Conservation (phyloP, 2,329 filamentous ascomycete species). For the Nemania sp. region DNA sequence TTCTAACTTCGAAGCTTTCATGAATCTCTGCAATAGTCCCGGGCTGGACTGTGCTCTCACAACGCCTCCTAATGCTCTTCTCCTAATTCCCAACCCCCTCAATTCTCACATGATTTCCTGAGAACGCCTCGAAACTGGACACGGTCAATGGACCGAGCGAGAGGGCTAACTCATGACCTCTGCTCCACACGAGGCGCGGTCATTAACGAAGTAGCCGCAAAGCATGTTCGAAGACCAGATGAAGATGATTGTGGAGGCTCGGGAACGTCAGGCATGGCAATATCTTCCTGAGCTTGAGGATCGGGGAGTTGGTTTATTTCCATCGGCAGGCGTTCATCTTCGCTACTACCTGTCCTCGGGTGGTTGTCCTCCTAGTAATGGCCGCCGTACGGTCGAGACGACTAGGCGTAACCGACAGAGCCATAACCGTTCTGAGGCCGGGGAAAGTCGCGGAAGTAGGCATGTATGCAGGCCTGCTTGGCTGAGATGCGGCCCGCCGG, state of each 20-base stretch:
- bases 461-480: conserved; percentile 82
- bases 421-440: conserved; percentile 26
- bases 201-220: conserved; percentile 9
- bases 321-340: conserved; percentile 23
- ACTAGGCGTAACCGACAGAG: conserved; percentile 30
- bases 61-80: conserved; percentile 17
- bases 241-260: conserved; percentile 23
- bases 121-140: conserved; percentile 18
- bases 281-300: no score
- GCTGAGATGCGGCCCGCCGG: conserved; percentile 85
- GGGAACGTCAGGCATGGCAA: no score
- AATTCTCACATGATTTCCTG: conserved; percentile 15
- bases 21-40: no score
- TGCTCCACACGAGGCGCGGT: conserved; percentile 10
- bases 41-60: conserved; percentile 3
- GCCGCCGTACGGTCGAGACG: not conserved
- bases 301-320: no score
- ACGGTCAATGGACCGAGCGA: conserved; percentile 5
- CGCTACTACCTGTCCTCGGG: conserved; percentile 21
- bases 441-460: conserved; percentile 67
- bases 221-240: conserved; percentile 18
- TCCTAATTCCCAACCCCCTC: conserved; percentile 10
- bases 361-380: conserved; percentile 5
- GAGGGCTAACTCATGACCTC: conserved; percentile 4
- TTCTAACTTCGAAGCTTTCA: no score